phyloP scores from a whole-genome alignment of 2,329 filamentous ascomycete genomes.

The Alternaria incomplexa region DNA sequence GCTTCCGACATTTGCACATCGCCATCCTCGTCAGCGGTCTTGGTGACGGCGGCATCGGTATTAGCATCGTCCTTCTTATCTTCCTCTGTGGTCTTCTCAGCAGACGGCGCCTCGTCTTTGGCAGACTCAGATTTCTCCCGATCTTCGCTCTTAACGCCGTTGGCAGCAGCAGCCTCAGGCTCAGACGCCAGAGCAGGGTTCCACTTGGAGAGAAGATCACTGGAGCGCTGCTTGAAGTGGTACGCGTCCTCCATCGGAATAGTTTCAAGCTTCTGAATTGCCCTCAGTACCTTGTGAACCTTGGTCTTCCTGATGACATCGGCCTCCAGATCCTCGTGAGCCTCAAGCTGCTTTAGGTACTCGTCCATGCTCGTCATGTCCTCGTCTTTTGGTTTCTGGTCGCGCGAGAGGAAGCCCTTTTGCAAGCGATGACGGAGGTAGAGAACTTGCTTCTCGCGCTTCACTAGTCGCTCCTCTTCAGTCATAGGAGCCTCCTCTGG shows the following conservation, averaged over 20 bases:
- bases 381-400: slow-evolving; percentile 83
- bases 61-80: slow-evolving; percentile 32
- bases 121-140: slow-evolving; percentile 48
- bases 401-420: slow-evolving; percentile 86
- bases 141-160: slow-evolving; percentile 45
- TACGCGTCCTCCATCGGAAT: slow-evolving; percentile 85
- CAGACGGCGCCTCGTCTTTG: slow-evolving; percentile 35
- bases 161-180: slow-evolving; percentile 34
- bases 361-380: slow-evolving; percentile 82
- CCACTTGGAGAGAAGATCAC: slow-evolving; percentile 84
- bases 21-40: slow-evolving; percentile 28
- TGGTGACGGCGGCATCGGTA: slow-evolving; percentile 22
- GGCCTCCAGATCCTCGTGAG: slow-evolving; percentile 79
- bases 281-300: slow-evolving; percentile 98
- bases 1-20: slow-evolving; percentile 37
- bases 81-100: slow-evolving; percentile 43
- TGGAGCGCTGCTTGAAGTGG: slow-evolving; percentile 84
- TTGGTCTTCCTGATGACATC: slow-evolving; percentile 90
- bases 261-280: slow-evolving; percentile 82
- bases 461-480: slow-evolving; percentile 61
- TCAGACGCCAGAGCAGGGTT: slow-evolving; percentile 70
- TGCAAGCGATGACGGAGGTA: slow-evolving; percentile 95
- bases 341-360: slow-evolving; percentile 81
- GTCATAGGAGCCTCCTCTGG: slow-evolving; percentile 61
- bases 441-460: slow-evolving; percentile 73